Evolutionary conservation across 1,284 basidiomycete species (phyloP).

Genomic region (Ustilago bromivora): DNA sequence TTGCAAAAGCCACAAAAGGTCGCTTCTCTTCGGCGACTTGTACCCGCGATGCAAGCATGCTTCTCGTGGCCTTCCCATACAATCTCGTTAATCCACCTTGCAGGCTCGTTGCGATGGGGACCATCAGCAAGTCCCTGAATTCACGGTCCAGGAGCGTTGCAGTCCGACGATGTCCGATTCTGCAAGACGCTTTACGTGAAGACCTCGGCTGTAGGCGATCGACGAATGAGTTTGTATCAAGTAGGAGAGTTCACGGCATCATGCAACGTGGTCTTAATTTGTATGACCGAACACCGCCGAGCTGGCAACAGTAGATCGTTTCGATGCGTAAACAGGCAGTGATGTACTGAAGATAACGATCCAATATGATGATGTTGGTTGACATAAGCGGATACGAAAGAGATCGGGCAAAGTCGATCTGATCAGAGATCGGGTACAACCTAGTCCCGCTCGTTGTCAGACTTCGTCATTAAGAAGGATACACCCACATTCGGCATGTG

Average conservation of each 20-base stretch:
- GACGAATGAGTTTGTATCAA: not conserved
- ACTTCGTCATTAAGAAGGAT: too few species aligned
- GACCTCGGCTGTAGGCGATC: not conserved
- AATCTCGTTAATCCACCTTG: not conserved
- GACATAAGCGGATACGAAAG: too few species aligned
- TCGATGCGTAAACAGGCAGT: not conserved
- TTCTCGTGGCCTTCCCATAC: not conserved
- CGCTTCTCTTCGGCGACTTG: not conserved
- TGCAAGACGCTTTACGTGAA: not conserved
- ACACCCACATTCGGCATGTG: too few species aligned
- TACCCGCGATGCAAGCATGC: not conserved
- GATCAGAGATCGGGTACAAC: too few species aligned
- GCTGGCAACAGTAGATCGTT: not conserved
- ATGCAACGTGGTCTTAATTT: not conserved
- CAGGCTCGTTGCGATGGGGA: not conserved
- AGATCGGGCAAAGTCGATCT: too few species aligned
- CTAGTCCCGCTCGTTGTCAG: too few species aligned
- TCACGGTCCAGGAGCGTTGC: not conserved
- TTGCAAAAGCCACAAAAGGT: not conserved
- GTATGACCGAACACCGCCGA: not conserved
- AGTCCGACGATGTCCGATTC: constrained; percentile 3
- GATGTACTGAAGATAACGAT: too few species aligned
- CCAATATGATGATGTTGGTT: too few species aligned
- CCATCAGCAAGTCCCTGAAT: not conserved
- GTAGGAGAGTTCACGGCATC: not conserved